phyloP scores from a whole-genome alignment of 169 alveolate species.

The Cryptosporidium viatorum region DNA sequence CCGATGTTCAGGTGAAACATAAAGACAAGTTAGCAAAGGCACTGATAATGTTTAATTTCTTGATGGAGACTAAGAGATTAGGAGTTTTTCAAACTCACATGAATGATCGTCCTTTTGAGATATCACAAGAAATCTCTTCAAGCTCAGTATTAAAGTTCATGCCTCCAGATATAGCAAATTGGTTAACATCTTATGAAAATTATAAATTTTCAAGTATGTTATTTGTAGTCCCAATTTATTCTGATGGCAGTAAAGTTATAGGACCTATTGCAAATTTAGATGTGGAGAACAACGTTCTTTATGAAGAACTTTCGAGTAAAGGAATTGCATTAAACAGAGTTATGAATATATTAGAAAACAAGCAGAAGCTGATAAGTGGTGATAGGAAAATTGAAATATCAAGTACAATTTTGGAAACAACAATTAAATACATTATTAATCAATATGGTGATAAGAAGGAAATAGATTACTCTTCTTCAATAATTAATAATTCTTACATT shows the following conservation, averaged over 20 bases:
- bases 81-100: conserved; percentile 32
- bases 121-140: conserved; percentile 4
- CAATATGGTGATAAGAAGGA: not conserved
- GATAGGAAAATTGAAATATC: conserved; percentile 24
- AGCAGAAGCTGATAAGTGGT: conserved; percentile 9
- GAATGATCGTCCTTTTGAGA: not conserved
- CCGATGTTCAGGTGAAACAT: not conserved
- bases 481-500: conserved; percentile 21
- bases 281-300: conserved; percentile 14
- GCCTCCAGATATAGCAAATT: conserved; percentile 72
- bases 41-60: conserved; percentile 41
- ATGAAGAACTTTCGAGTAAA: not conserved
- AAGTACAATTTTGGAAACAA: conserved; percentile 7
- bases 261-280: conserved; percentile 32
- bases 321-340: conserved; percentile 12
- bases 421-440: not conserved
- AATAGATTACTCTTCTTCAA: not conserved
- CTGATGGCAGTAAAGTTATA: not conserved
- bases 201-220: not conserved
- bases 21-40: conserved; percentile 12
- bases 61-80: conserved; percentile 40
- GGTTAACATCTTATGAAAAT: conserved; percentile 30
- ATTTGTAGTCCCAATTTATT: conserved; percentile 48
- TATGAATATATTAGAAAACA: conserved; percentile 21
- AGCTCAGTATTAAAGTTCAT: conserved; percentile 12